Percentiles rank a stretch among this genome's conserved stretches.
Evolutionary conservation across 345 rosid species (phyloP).

Genomic region (Cardamine resedifolia): DNA sequence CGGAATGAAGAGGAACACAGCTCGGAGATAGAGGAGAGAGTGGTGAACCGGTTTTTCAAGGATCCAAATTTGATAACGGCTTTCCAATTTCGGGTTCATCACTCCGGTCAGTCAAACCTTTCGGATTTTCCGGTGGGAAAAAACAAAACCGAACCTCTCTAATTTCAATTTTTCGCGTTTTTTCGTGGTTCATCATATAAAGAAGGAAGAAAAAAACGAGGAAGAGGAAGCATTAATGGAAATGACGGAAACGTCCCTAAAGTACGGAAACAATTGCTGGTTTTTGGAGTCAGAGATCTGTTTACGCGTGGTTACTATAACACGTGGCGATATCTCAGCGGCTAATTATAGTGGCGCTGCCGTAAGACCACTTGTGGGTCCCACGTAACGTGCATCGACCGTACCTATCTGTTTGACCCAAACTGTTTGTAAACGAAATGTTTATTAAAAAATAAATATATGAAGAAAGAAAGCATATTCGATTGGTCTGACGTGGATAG

Average conservation of each 20-base stretch:
- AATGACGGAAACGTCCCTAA: conserved; percentile 17
- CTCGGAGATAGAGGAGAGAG: conserved; percentile 67
- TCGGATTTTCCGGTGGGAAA: conserved; percentile 20
- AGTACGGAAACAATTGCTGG: conserved; percentile 24
- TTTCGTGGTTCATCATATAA: background rate
- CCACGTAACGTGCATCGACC: conserved; percentile 46
- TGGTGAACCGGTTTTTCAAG: conserved; percentile 51
- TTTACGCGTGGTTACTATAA: background rate
- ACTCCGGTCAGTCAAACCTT: conserved; percentile 29
- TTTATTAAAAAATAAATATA: background rate
- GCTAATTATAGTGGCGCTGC: background rate
- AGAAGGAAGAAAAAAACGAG: background rate
- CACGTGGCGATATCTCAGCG: background rate
- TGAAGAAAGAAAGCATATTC: conserved; percentile 23
- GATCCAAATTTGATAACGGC: conserved; percentile 32
- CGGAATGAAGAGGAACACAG: conserved; percentile 78
- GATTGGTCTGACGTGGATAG: conserved; percentile 33
- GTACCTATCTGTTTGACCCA: conserved; percentile 46
- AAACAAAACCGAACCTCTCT: conserved; percentile 6
- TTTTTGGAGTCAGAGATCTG: background rate
- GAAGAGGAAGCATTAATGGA: background rate
- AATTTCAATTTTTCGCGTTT: background rate
- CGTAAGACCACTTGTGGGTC: conserved; percentile 32
- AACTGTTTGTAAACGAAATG: background rate
- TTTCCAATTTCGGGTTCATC: conserved; percentile 48